Base-by-base conservation (phyloP, 2,329 filamentous ascomycete genomes). In the Cercospora sp. region DNA sequence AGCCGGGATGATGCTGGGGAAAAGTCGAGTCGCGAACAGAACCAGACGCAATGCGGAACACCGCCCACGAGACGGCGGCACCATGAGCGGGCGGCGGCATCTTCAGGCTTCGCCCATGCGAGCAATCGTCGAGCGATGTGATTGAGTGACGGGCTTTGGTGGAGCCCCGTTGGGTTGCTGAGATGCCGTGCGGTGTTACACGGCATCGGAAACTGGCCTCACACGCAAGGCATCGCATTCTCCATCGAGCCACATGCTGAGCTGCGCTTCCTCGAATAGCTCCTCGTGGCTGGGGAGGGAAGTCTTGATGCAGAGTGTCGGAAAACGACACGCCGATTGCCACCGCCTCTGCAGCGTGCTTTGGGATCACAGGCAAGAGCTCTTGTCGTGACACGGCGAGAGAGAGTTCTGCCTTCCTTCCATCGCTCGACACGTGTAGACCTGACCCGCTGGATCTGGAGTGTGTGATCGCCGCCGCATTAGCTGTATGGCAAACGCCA, bases 111-210 rank as follows among this genome's bases (percentile, higher is more conserved):
- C 55, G 18, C 42, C 10, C 26, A 57, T 59, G 60, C 60, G 60
- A 30, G 31, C 48, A 62, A 23, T 60, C 51, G 57, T 48, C 42
- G 42, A 48, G 42, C 64, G 65, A 58, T 33, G 45, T 62, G 48
- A 60, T 36, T 33, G 60, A 42, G 65, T 64, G 65, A 67, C 60
- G 36, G 55, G 36, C 13, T 39, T 45, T 45, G 31, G 62, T 60
- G 36, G 48, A 33, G 51, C 36, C 30, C 5, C 23, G 20, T 53
- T 53, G 48, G 48, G 20, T 28, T 28, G 48, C 48, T 28, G 48
- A 53, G 48, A 16, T 63, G 65, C 51, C 31, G 65, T 64, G 60
- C 53, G 57, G 58, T 39, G 66, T 67, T 48, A 61, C 66, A 67
- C 66, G 30, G 36, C 66, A 33, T 64, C 61, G 55, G 55, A 57